A percentile compares a stretch with the other conserved stretches of the same genome.
These are phyloP conservation scores for Colletotrichum viniferum DNA, from an alignment of 2,329 filamentous ascomycete genomes.

Conservation along the genomic window DNA sequence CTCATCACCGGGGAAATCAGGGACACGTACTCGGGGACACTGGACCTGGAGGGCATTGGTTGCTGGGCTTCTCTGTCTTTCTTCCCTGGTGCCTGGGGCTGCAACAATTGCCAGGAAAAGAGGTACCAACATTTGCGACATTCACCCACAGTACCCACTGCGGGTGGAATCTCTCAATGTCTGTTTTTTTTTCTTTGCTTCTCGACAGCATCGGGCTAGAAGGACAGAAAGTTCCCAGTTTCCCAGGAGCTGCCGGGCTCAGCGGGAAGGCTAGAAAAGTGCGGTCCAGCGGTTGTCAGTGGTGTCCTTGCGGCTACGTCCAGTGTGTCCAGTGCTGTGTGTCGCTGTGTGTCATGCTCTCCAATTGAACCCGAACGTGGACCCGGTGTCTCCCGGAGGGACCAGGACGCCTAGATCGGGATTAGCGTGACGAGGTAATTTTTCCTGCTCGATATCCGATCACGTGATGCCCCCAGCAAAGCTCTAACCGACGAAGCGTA, in stretches of 20 bases:
- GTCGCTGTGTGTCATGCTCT: neutral
- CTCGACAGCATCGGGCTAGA: neutral
- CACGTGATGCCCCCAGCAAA: slow-evolving; percentile 44
- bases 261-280: neutral
- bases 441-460: slow-evolving; percentile 14
- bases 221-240: slow-evolving; percentile 11
- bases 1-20: neutral
- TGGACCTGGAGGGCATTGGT: neutral
- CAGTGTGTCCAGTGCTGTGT: neutral
- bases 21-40: neutral
- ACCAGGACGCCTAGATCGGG: slow-evolving; percentile 6
- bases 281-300: neutral
- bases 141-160: slow-evolving; percentile 10
- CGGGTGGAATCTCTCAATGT: slow-evolving; percentile 7
- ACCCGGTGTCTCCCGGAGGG: slow-evolving; percentile 17
- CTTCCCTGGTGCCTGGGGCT: neutral
- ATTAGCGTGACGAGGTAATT: slow-evolving; percentile 19
- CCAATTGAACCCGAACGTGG: slow-evolving; percentile 19
- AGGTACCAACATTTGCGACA: slow-evolving; percentile 2
- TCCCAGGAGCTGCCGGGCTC: neutral
- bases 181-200: neutral
- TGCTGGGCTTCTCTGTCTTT: neutral
- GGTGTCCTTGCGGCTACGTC: neutral
- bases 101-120: slow-evolving; percentile 4
- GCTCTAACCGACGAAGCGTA: slow-evolving; percentile 49